Conservation (phyloP, 208 protist genomes). For the Wallacemonas collosoma region DNA sequence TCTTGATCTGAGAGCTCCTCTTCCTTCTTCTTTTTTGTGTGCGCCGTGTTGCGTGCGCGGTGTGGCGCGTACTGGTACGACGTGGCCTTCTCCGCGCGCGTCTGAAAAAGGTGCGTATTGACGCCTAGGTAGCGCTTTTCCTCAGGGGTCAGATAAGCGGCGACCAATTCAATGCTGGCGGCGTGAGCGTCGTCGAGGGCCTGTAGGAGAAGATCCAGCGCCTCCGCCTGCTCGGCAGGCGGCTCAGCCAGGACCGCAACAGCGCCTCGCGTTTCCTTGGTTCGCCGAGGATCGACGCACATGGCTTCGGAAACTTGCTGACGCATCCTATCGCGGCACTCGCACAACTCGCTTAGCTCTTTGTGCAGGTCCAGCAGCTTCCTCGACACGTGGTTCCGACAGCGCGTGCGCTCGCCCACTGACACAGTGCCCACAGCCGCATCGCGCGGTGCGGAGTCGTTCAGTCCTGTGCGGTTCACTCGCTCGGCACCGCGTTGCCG, state of each 20-base stretch:
- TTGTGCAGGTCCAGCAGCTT: constrained; percentile 64
- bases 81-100: constrained; percentile 38
- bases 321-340: constrained; percentile 47
- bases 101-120: constrained; percentile 79
- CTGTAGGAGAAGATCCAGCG: constrained; percentile 40
- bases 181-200: constrained; percentile 44
- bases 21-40: neutral
- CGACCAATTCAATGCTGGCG: constrained; percentile 60
- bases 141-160: constrained; percentile 65
- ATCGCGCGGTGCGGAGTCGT: neutral
- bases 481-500: neutral
- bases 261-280: constrained; percentile 38
- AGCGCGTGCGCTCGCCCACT: constrained; percentile 33
- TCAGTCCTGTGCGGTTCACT: neutral
- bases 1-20: neutral
- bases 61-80: constrained; percentile 70
- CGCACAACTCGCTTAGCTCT: constrained; percentile 51
- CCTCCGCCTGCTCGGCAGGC: constrained; percentile 51
- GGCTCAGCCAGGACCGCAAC: constrained; percentile 46
- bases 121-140: constrained; percentile 84
- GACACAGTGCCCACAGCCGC: constrained; percentile 10
- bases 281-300: constrained; percentile 68
- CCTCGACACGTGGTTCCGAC: constrained; percentile 56
- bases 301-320: constrained; percentile 57
- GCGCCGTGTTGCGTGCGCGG: neutral